These are phyloP conservation scores for Prunus yedoensis DNA, from an alignment of 331 rosid genomes.

Conservation along the genomic window DNA sequence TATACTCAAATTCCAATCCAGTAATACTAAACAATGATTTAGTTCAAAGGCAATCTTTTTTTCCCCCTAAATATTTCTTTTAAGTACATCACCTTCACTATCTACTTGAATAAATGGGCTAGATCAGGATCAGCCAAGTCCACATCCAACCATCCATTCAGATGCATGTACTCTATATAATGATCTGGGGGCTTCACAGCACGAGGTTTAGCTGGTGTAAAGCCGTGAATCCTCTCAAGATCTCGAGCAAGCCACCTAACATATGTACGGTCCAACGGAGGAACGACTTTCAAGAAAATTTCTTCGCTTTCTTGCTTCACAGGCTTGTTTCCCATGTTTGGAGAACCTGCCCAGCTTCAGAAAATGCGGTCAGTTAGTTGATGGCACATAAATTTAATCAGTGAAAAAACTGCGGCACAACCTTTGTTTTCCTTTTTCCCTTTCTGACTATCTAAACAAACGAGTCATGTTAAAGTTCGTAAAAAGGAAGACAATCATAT, in stretches of 20 bases:
- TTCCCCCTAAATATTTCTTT: too few relatives aligned
- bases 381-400: neutral
- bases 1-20: slow-evolving; percentile 1
- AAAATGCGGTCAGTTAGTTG: slow-evolving; percentile 24
- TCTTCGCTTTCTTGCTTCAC: slow-evolving; percentile 51
- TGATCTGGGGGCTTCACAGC: slow-evolving; percentile 68
- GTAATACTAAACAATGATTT: neutral
- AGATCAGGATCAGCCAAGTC: slow-evolving; percentile 67
- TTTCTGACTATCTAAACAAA: neutral
- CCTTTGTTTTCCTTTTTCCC: neutral
- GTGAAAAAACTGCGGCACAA: neutral
- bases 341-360: neutral
- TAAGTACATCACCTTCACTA: neutral
- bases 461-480: neutral
- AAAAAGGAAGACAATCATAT: neutral
- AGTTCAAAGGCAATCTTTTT: neutral
- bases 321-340: slow-evolving; percentile 65
- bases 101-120: slow-evolving; percentile 60
- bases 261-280: slow-evolving; percentile 67
- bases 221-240: slow-evolving; percentile 57
- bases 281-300: slow-evolving; percentile 49
- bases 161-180: slow-evolving; percentile 64
- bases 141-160: slow-evolving; percentile 74
- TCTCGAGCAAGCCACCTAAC: slow-evolving; percentile 60
- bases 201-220: slow-evolving; percentile 43